Conservation (phyloP, 2,329 filamentous ascomycete species). For the Penicillium expansum region DNA sequence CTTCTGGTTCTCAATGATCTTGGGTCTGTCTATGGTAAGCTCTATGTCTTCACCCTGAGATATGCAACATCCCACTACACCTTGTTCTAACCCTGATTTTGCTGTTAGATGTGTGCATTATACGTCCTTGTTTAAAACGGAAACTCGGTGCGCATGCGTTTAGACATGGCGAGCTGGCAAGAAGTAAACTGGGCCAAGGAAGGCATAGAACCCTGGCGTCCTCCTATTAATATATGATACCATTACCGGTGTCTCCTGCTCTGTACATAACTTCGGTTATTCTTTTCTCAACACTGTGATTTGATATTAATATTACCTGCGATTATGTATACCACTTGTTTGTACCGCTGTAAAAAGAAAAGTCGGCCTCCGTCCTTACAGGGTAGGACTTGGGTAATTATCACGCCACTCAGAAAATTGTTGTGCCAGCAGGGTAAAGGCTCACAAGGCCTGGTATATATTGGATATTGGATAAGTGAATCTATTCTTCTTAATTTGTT, state of each 20-base stretch:
- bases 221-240: background rate
- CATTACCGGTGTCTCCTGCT: background rate
- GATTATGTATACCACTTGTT: background rate
- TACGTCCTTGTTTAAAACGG: constrained; percentile 50
- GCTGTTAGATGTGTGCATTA: constrained; percentile 55
- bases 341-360: background rate
- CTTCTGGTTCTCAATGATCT: constrained; percentile 90
- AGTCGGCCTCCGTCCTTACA: background rate
- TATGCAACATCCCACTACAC: background rate
- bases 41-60: background rate
- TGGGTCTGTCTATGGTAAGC: constrained; percentile 75
- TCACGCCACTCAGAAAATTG: background rate
- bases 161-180: background rate
- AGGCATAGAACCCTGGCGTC: background rate
- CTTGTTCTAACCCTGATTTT: background rate
- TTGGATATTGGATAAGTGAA: background rate
- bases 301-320: background rate
- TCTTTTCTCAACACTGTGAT: background rate
- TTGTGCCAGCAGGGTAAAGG: background rate
- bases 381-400: background rate
- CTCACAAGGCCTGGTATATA: background rate
- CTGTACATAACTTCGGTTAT: background rate
- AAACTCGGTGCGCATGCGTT: background rate
- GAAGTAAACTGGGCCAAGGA: background rate
- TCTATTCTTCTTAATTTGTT: background rate